Base-by-base conservation (phyloP, 768 basidiomycete genomes). In the Pulveroboletus frians region DNA sequence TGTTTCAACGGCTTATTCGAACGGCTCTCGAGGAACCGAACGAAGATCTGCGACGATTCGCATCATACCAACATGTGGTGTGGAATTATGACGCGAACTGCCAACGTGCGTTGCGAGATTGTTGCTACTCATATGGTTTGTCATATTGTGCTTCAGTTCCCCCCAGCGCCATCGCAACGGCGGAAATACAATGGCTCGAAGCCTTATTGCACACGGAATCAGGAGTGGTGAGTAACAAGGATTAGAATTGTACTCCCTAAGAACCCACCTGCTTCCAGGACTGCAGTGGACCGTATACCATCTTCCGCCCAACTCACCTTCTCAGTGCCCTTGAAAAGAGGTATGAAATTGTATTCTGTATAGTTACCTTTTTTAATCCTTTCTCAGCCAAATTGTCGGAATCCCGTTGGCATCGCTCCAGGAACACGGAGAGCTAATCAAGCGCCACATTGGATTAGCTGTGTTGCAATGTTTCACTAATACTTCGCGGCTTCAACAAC, bases 61-160 rank as follows among this genome's bases (percentile, higher is more conserved):
- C 76, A 11, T 61, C 72, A 1, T 81, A 82, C 57, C 80, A 79
- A 53, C 82, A 83, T 53, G 63, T 80, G n/a, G 35, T 75, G 27
- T 85, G 84, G 85, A 47, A 52, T 68, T 9, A 50, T 63, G 17
- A 68, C 40, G 71, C 75, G 26, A 69, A 68, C 5, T 63, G 55
- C 27, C 58, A 64, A 54, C 59, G 84, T 84, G 53, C 51, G 73
- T 40, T 9, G 9, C 21, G 20, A 5, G 29, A 30, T 49, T 26
- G 13, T 31, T 34, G 2, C 10, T 11, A 14, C 36, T 17, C 10
- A 30, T 40, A 9, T 48, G 1, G 17, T 31, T 30, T 26, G 15
- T 34, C 50, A 47, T 49, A 44, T 34, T 26, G 17, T 17, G 32
- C 15, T n/a, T 45, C n/a, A 77, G 74, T 65, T 27, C 17, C 56